A percentile compares a stretch with the other conserved stretches of the same genome.
These are phyloP conservation scores for Lodderomyces oxycetoniae DNA, from an alignment of 1,139 yeast species.

Conservation along the genomic window DNA sequence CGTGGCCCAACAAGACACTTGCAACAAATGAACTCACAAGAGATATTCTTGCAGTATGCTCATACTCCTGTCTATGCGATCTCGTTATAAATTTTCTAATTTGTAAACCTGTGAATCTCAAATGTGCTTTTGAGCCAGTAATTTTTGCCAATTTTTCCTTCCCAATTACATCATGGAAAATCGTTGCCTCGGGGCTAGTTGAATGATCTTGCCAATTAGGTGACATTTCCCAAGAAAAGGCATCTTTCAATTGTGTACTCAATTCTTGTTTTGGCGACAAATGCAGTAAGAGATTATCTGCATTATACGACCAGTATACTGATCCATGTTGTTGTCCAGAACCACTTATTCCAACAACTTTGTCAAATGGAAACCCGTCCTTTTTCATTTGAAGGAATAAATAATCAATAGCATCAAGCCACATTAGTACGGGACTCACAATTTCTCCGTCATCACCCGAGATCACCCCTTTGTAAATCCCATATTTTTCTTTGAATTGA, in stretches of 20 bases:
- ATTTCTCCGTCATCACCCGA: slow-evolving; percentile 48
- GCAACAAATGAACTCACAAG: slow-evolving; percentile 78
- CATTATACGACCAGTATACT: slow-evolving; percentile 65
- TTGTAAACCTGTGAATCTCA: slow-evolving; percentile 87
- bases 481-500: slow-evolving; percentile 52
- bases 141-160: slow-evolving; percentile 57
- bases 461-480: slow-evolving; percentile 68
- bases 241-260: slow-evolving; percentile 42
- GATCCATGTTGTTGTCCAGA: slow-evolving; percentile 94
- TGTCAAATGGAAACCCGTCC: slow-evolving; percentile 51
- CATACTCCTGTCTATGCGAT: slow-evolving; percentile 47
- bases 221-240: slow-evolving; percentile 61
- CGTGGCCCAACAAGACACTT: slow-evolving; percentile 60
- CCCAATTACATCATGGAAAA: slow-evolving; percentile 58
- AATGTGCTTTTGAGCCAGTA: slow-evolving; percentile 87
- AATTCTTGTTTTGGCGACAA: slow-evolving; percentile 28
- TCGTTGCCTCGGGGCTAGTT: slow-evolving; percentile 62
- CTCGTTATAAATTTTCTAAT: slow-evolving; percentile 66
- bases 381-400: slow-evolving; percentile 52
- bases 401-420: slow-evolving; percentile 79
- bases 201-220: slow-evolving; percentile 97
- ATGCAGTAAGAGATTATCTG: slow-evolving; percentile 33
- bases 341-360: slow-evolving; percentile 72
- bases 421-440: slow-evolving; percentile 80
- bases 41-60: slow-evolving; percentile 57